Base-by-base conservation (phyloP, 352 stramenopile genomes). In the Phytophthora ohioensis region DNA sequence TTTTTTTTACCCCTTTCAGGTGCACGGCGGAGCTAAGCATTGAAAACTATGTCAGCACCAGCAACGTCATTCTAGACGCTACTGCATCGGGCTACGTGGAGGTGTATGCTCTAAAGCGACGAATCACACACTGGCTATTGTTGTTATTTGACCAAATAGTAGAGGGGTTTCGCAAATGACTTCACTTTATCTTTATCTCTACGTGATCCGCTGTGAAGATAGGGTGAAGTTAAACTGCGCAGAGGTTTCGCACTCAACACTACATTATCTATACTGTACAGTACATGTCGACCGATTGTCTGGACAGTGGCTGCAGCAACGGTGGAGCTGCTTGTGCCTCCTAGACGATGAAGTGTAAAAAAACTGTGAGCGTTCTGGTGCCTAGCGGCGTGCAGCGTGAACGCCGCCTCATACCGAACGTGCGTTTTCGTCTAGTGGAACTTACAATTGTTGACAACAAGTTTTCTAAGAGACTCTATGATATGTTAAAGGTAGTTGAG, bases 21-120 rank as follows among this genome's bases (percentile, higher is more conserved):
- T 57, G 42, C 32, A 62, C 61, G 5, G 32, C 9, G 4, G 35
- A 31, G 17, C 34, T 62, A 6, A 39, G 15, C 10, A 30, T 62
- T 36, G 1, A 45, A 5, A 39, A 67, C 39, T 67, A 60, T 12
- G 42, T 67, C 1, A 13, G 60, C n/a, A 27, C 30, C 7, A 56
- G 10, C 21, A 68, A 62, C 12, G 21, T 31, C 7, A 62, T 68
- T 27, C 61, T 51, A 39, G 27, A 41, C 27, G 61, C 61, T 30
- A 49, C 4, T 21, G 32, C 51, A 11, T 27, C 39, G 2, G 60
- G 55, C 21, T 68, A 68, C 41, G 52, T 55, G 4, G 51, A 60
- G 60, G 60, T 61, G 5, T n/a, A 41, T 27, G 21, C 21, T 27
- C 21, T 27, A 27, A 27, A 27, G 21, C 21, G 21, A 27, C 21